These are phyloP conservation scores for Backusella liffmaniae DNA, from an alignment of 192 early-diverging fungal species.

Conservation along the genomic window DNA sequence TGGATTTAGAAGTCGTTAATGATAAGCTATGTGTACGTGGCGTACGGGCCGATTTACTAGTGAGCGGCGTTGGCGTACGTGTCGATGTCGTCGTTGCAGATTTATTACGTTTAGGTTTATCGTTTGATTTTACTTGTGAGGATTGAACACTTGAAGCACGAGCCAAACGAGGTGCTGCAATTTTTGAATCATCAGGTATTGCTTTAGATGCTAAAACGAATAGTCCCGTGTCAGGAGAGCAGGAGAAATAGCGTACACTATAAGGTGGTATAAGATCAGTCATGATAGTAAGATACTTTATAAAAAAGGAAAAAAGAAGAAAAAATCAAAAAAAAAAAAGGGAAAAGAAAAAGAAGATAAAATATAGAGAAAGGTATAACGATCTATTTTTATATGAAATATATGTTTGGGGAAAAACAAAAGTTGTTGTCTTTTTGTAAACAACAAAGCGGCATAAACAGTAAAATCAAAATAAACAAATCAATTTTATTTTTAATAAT, in stretches of 20 bases:
- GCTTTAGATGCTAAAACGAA: slow-evolving; percentile 33
- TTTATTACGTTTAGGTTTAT: slow-evolving; percentile 3
- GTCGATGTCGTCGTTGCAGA: not conserved
- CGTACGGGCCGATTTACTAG: slow-evolving; percentile 6
- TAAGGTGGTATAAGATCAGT: not conserved
- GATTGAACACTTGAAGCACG: not conserved
- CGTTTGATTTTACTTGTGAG: not conserved
- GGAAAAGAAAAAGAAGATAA: not conserved
- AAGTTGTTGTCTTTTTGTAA: not conserved
- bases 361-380: not conserved
- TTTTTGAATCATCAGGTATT: not conserved
- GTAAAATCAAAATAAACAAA: slow-evolving; percentile 8
- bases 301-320: slow-evolving; percentile 9
- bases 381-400: not conserved
- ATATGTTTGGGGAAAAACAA: not conserved
- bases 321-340: not conserved
- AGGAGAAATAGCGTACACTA: slow-evolving; percentile 32
- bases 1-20: slow-evolving; percentile 1
- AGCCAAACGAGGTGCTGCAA: not conserved
- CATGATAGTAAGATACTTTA: not conserved
- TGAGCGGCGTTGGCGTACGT: slow-evolving; percentile 1
- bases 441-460: slow-evolving; percentile 5
- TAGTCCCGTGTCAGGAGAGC: slow-evolving; percentile 25
- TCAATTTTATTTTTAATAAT: not conserved
- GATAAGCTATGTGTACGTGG: not conserved